Evolutionary conservation across 2,329 filamentous ascomycete genomes (phyloP).

Genomic region (Grosmannia clavigera): DNA sequence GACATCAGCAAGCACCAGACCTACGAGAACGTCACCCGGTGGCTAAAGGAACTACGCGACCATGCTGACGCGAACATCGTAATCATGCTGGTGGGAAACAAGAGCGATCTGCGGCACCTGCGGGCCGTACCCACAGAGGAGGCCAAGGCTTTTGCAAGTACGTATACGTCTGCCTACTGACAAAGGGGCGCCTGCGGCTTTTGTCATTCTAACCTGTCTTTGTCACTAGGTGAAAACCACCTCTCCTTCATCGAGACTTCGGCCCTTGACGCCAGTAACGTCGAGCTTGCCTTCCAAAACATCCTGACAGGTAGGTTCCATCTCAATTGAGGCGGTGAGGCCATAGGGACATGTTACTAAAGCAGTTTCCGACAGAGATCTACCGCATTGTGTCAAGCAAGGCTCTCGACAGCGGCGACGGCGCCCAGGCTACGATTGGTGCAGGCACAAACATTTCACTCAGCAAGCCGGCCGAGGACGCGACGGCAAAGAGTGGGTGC

Average conservation of each 20-base stretch:
- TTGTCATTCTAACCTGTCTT: not conserved
- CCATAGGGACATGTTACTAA: not conserved
- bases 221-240: conserved; percentile 82
- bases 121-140: conserved; percentile 95
- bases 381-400: conserved; percentile 99
- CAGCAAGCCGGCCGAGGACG: conserved; percentile 69
- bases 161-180: conserved; percentile 13
- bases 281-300: conserved; percentile 98
- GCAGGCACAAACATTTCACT: conserved; percentile 76
- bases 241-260: conserved; percentile 99
- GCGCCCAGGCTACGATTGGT: conserved; percentile 64
- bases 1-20: conserved; percentile 99
- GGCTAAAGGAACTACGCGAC: conserved; percentile 96
- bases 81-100: conserved; percentile 99
- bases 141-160: conserved; percentile 95
- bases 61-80: conserved; percentile 98
- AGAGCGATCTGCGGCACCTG: conserved; percentile 99
- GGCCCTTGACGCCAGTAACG: conserved; percentile 95
- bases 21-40: conserved; percentile 97
- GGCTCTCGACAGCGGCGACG: conserved; percentile 82
- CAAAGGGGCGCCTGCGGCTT: too few relatives aligned
- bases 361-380: conserved; percentile 58
- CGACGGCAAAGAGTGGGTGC: conserved; percentile 65
- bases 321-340: not conserved
- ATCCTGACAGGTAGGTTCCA: conserved; percentile 79